Conservation (phyloP, 2,329 filamentous ascomycete genomes). For the Didymella glomerata region DNA sequence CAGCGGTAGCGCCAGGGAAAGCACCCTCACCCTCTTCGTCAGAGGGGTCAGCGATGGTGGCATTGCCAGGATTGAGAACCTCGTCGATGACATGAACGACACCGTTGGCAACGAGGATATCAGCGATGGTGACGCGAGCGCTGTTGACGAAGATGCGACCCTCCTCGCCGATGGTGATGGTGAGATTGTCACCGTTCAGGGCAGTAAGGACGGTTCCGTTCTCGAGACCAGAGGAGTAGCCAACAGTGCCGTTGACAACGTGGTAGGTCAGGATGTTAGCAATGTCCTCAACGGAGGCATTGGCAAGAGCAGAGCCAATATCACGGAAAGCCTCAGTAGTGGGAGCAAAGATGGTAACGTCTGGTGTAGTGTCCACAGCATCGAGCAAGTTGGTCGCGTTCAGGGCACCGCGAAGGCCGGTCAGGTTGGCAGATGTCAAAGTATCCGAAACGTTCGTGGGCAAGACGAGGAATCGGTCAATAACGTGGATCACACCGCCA, state of each 20-base stretch:
- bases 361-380: constrained; percentile 52
- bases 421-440: constrained; percentile 48
- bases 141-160: constrained; percentile 55
- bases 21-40: constrained; percentile 60
- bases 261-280: constrained; percentile 69
- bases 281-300: constrained; percentile 59
- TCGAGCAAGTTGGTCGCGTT: constrained; percentile 51
- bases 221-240: constrained; percentile 60
- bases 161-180: constrained; percentile 49
- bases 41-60: constrained; percentile 54
- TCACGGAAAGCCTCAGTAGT: constrained; percentile 66
- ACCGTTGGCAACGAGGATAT: constrained; percentile 57
- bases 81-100: constrained; percentile 64
- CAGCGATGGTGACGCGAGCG: constrained; percentile 53
- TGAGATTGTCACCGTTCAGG: constrained; percentile 50
- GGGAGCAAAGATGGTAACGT: constrained; percentile 72
- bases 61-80: constrained; percentile 65
- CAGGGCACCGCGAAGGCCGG: constrained; percentile 54
- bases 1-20: constrained; percentile 62
- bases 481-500: constrained; percentile 58
- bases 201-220: constrained; percentile 53
- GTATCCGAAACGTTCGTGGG: constrained; percentile 46
- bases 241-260: constrained; percentile 64
- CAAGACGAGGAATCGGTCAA: constrained; percentile 55
- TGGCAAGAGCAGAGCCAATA: constrained; percentile 62